phyloP scores from a whole-genome alignment of 345 rosid genomes.

The Clausena lansium region DNA sequence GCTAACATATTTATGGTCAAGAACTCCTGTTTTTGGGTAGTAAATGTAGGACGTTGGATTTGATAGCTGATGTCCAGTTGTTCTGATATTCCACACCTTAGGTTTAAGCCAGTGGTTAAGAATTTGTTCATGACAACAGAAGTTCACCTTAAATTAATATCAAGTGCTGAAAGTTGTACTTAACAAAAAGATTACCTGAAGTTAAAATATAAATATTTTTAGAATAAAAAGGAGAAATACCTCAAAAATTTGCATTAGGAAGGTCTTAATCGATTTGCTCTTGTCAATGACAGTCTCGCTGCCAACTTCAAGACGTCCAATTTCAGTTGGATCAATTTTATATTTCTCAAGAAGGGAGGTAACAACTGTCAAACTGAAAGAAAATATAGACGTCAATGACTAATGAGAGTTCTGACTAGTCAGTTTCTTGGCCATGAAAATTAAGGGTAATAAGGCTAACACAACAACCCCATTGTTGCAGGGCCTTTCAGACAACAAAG shows the following conservation, averaged over 20 bases:
- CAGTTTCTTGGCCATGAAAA: neutral
- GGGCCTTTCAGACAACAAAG: neutral
- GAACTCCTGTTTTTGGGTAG: neutral
- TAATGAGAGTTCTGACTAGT: neutral
- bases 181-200: neutral
- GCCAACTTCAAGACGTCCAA: constrained; percentile 78
- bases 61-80: neutral
- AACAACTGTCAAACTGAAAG: constrained; percentile 12
- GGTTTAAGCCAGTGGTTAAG: neutral
- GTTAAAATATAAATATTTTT: too few species aligned
- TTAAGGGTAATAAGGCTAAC: neutral
- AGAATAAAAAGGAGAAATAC: constrained; percentile 25
- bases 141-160: neutral
- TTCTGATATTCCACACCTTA: neutral
- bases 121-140: neutral
- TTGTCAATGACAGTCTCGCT: constrained; percentile 96
- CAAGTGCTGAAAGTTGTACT: neutral
- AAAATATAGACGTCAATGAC: neutral
- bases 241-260: constrained; percentile 95
- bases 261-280: constrained; percentile 97
- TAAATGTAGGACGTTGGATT: neutral
- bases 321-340: constrained; percentile 15
- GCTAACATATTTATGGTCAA: neutral
- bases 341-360: constrained; percentile 30
- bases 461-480: neutral